Base-by-base conservation (phyloP, 208 protist genomes). In the Wallacemonas sp. region DNA sequence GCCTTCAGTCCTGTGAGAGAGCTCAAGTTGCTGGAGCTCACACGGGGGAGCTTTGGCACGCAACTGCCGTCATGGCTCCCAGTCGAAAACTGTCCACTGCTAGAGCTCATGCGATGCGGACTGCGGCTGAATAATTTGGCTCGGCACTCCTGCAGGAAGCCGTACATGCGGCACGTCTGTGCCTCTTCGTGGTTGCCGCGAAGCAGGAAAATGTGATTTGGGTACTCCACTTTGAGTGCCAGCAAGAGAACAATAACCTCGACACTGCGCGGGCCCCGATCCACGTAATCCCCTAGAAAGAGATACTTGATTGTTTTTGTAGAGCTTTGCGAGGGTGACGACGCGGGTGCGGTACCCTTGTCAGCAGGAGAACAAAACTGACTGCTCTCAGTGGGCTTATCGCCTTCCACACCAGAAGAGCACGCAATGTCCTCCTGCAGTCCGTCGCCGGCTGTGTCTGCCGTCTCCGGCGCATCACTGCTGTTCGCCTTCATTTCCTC, bases 211-310 rank as follows among this genome's bases (percentile, higher is more conserved):
- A 97, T 66, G 68, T 95, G 83, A 54, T 86, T 80, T 12, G 90
- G 92, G 45, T 91, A 91, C 70, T 93, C 84, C 27, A 95, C 53
- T 68, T 96, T 95, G 41, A 95, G 76, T 1, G 86, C 88, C 5
- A 96, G 56, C 2, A 97, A 70, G 9, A 95, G 84, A 11, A 91
- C 58, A 41, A 96, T 89, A 0, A 91, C 80, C 70, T 96, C 91
- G 8, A 96, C 68, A 27, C 86, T 81, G 36, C 86, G 76, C 44
- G 88, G 77, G 0, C 97, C 97, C 46, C 97, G 87, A 70, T 99
- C 98, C 8, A 99, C 98, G 69, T 98, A 99, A 71, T 99, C 97
- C 33, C 98, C 97, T 41, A 99, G 87, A 73, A 99, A 99, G n/a
- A 99, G 79, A 70, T 97, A 96, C 14, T 83, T 81, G 26, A 75